Base-by-base conservation (phyloP, 441 rosid species). In the Populus hybrid region DNA sequence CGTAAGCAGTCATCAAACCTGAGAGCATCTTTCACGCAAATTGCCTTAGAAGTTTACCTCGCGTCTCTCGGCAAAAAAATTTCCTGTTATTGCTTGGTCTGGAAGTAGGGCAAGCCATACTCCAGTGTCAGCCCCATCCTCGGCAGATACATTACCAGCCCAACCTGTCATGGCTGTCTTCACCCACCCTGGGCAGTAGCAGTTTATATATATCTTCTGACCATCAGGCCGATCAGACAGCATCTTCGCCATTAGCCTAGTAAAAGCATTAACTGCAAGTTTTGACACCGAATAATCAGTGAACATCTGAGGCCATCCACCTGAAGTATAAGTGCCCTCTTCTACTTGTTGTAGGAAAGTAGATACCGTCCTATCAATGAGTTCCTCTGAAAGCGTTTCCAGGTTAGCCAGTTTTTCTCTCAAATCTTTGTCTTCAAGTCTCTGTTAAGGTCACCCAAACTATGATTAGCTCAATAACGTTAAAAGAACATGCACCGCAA, bases 101-200 rank as follows among this genome's bases (percentile, higher is more conserved):
- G 97, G 88, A 26, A 92, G 94, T 82, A 95, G 77, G 67, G 94
- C 84, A 66, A 95, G 92, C 98, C 97, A 93, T 24, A 93, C 99
- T 67, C 92, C 99, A 0, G 99, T 93, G 77, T 95, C 99, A 30
- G 99, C 99, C 23, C 90, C 99, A 67, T 89, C 88, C 82, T 86
- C 92, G 7, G 91, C 84, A 8, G 93, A 83, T 81, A 90, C 63
- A 80, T 88, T 91, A 14, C 99, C 99, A 0, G 95, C 88, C 90
- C 90, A 93, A 67, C 97, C 93, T 2, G 98, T 92, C 97, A 95
- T 87, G 0, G 98, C 93, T 30, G 98, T 95, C 84, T 90, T 95
- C 68, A 90, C 99, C 99, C 97, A 92, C 59, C 99, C 98, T 1
- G 99, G 99, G 80, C 98, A 95, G 85, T 87, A 95, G 79, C 95